These are phyloP conservation scores for Penicillium olsonii DNA, from an alignment of 2,329 filamentous ascomycete genomes.

Conservation along the genomic window DNA sequence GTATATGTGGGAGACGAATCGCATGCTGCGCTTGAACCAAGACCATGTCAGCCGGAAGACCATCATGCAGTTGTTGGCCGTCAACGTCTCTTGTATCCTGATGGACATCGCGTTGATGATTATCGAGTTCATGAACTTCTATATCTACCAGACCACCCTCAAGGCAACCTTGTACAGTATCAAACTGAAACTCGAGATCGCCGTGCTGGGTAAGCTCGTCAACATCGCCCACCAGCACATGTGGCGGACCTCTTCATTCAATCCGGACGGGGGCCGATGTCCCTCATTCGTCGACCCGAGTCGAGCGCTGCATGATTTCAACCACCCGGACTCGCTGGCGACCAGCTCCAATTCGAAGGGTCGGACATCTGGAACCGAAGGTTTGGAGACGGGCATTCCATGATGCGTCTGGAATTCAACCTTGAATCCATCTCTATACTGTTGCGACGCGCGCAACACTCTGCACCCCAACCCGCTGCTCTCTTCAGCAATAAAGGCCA, in stretches of 20 bases:
- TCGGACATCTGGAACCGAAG: slow-evolving; percentile 15
- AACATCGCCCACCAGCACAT: slow-evolving; percentile 31
- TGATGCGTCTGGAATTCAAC: not conserved
- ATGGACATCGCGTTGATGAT: slow-evolving; percentile 49
- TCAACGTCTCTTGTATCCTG: slow-evolving; percentile 49
- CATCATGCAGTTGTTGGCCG: slow-evolving; percentile 58
- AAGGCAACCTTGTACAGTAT: slow-evolving; percentile 38
- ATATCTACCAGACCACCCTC: slow-evolving; percentile 41
- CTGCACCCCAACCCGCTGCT: too few species aligned
- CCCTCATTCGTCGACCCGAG: slow-evolving; percentile 26
- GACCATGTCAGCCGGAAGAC: slow-evolving; percentile 29
- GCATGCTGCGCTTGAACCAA: slow-evolving; percentile 30
- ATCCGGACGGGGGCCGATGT: slow-evolving; percentile 12
- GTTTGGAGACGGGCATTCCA: slow-evolving; percentile 7
- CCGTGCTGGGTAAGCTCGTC: slow-evolving; percentile 52
- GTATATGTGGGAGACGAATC: slow-evolving; percentile 55
- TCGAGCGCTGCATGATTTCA: slow-evolving; percentile 17
- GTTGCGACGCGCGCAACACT: too few species aligned
- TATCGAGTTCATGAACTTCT: slow-evolving; percentile 42
- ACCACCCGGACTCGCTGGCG: slow-evolving; percentile 11
- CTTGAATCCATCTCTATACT: too few species aligned
- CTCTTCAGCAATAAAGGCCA: too few species aligned
- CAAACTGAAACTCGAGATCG: slow-evolving; percentile 55
- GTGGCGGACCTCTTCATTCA: slow-evolving; percentile 17
- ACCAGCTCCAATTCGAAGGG: slow-evolving; percentile 20